Evolutionary conservation across 805 yeast genomes (phyloP), one percentile per base, ranked within the genome.

Genomic region (Limtongia smithiae): DNA sequence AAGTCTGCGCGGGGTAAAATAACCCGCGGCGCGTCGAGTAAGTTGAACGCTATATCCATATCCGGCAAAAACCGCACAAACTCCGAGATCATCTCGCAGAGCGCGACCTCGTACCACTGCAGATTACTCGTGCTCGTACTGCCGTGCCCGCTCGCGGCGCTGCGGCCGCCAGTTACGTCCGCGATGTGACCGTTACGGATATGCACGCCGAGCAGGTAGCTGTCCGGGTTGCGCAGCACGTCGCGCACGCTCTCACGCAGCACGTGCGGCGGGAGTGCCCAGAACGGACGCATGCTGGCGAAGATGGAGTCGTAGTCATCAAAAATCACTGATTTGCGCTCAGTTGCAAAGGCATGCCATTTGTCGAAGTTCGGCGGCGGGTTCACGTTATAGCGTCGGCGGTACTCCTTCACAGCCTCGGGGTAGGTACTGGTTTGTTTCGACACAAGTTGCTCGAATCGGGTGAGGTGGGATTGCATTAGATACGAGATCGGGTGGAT

Each of bases 321-420:
- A 25, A 60, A 35, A 11, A 58, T 36, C 14, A 37, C 38, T 14
- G 51, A 31, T 33, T 50, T 37, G 12, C 46, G 31, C 32, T 55
- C 50, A 20, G 44, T 39, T 9, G 62, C 59, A 28, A 38, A 56
- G n/a, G 55, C 48, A 33, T 50, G 55, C 63, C 63, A 60, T 22
- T 48, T 50, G 35, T 60, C 60, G 33, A 60, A 60, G 24, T 58
- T 53, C 11, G 63, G 63, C 14, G 63, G 63, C 17, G 63, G 63
- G 32, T 48, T 50, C 32, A 55, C 27, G n/a, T 33, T 36, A 31
- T 56, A 48, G 21, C 54, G 45, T 18, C 52, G 21, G 12, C 37
- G 27, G 38, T 59, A 59, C 28, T 46, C 57, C 17, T 41, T 41
- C 7, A 51, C 54, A 2, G 51, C 55, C 30, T 58, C 59, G 14